Evolutionary conservation across 2,329 filamentous ascomycete species (phyloP).

Genomic region (Pseudocercospora pini-densiflorae): DNA sequence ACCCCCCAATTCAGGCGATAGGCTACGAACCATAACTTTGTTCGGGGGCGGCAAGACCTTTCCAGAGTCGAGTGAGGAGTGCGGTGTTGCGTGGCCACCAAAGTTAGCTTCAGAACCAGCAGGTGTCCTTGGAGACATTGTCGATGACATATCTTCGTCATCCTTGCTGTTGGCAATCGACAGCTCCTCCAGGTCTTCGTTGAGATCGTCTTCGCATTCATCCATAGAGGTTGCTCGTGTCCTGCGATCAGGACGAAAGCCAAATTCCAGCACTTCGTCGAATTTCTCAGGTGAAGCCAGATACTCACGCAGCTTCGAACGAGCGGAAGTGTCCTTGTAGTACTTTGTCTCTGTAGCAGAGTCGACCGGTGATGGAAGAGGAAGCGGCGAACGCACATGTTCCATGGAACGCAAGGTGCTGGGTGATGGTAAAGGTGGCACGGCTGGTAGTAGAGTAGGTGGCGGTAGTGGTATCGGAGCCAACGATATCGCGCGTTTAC

Average conservation of each 20-base stretch:
- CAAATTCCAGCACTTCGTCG: constrained; percentile 92
- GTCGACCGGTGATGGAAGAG: constrained; percentile 7
- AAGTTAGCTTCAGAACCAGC: constrained; percentile 15
- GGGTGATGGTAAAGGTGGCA: constrained; percentile 28
- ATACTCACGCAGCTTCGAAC: constrained; percentile 82
- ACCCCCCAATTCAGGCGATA: constrained; percentile 25
- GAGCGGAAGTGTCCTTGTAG: constrained; percentile 88
- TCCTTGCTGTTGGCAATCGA: constrained; percentile 20
- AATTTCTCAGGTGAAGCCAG: constrained; percentile 92
- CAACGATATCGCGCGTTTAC: constrained; percentile 30
- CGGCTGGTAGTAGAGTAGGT: constrained; percentile 33
- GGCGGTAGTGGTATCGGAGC: constrained; percentile 37
- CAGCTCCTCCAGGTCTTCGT: constrained; percentile 19
- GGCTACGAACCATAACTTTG: constrained; percentile 19
- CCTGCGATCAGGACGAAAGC: constrained; percentile 58
- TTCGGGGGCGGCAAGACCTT: constrained; percentile 30
- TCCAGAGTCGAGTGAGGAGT: constrained; percentile 44
- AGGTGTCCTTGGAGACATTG: constrained; percentile 17
- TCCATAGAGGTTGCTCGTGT: constrained; percentile 23
- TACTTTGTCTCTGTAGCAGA: constrained; percentile 55
- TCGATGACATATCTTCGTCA: constrained; percentile 18
- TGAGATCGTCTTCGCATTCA: constrained; percentile 21
- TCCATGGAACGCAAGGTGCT: constrained; percentile 13
- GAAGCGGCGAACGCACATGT: constrained; percentile 8
- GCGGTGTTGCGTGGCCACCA: constrained; percentile 23